Evolutionary conservation across 768 basidiomycete species (phyloP), one percentile per base, ranked within the genome.

Genomic region (Paxillus involutus): DNA sequence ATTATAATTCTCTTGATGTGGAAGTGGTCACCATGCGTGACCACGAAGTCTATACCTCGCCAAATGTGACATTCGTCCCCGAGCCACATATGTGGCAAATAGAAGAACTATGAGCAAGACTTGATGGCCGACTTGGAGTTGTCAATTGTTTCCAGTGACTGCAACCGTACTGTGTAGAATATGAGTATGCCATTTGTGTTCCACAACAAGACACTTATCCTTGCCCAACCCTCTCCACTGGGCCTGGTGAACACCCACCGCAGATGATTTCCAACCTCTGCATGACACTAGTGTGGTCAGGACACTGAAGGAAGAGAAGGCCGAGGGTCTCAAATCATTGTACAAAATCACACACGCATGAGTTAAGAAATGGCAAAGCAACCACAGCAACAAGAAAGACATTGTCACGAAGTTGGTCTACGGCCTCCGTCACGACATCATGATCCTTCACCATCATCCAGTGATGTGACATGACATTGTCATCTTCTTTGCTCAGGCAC

Each of bases 41-140:
- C 32, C 7, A 9, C 11, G 8, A 32, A 32, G n/a, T 54, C 1
- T 44, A 37, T 21, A 54, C 49, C 0, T 53, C 45, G 0, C 57
- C 57, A 8, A 54, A 58, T 33, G 42, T 51, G 49, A 12, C 32
- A 9, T 58, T 44, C 4, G 16, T 54, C 12, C 52, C 53, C 3
- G 32, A 58, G 17, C 48, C 44, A 8, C 52, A 58, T 39, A 43
- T 43, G 11, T 33, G 39, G 13, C 26, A 36, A 19, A 17, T 37
- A 30, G 33, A 49, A 21, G 52, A 58, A 33, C 29, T 58, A 9
- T 13, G 30, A 26, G 26, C 37, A 26, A 6, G 39, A 33, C 17
- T 37, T 24, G 24, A 24, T 24, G 24, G 24, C 2, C 24, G 5
- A 24, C 5, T 24, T 24, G 24, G 24, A 24, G 24, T 24, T 24